Evolutionary conservation across 345 rosid species (phyloP), one percentile per base, ranked within the genome.

Genomic region (Hirschfeldia incana): DNA sequence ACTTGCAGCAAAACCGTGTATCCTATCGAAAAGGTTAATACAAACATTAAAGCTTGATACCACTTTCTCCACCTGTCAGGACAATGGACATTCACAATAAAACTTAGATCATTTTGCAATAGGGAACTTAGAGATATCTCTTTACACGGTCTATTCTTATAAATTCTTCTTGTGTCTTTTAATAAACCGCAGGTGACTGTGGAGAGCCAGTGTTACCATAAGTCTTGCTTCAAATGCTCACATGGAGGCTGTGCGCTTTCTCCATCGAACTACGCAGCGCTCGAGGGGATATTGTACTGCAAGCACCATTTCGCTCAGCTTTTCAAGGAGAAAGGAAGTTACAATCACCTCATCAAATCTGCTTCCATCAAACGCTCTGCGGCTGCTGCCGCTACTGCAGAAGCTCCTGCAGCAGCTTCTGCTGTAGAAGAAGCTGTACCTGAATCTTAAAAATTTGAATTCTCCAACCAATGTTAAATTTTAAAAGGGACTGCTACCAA

Each of bases 1-100:
- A 87, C 97, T 73, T 95, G 98, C 83, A 90, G 88, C 66, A 95
- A 91, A 90, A 95, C 99, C 12, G 99, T 93, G 37, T 95, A 95
- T 84, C 99, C 98, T 4, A 88, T 95, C 10, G 99, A 96, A 86
- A 93, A 95, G 99, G 99, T 93, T 83, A 15, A 2, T 66, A 42
- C 3, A 6, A 42, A 42, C 49, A 42, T 42, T 57, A 9, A 57
- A 9, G 12, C 27, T 57, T 57, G 28, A 21, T 28, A n/a, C n/a
- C n/a, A n/a, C n/a, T n/a, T n/a, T n/a, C n/a, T n/a, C n/a, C n/a
- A n/a, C n/a, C n/a, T n/a, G n/a, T n/a, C n/a, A n/a, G n/a, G n/a
- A n/a, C n/a, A n/a, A n/a, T n/a, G n/a, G n/a, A n/a, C n/a, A n/a
- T n/a, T n/a, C n/a, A n/a, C n/a, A n/a, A n/a, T n/a, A n/a, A n/a